Evolutionary conservation across 164 flowering plant species (phyloP).

Genomic region (Akebia trifoliata): DNA sequence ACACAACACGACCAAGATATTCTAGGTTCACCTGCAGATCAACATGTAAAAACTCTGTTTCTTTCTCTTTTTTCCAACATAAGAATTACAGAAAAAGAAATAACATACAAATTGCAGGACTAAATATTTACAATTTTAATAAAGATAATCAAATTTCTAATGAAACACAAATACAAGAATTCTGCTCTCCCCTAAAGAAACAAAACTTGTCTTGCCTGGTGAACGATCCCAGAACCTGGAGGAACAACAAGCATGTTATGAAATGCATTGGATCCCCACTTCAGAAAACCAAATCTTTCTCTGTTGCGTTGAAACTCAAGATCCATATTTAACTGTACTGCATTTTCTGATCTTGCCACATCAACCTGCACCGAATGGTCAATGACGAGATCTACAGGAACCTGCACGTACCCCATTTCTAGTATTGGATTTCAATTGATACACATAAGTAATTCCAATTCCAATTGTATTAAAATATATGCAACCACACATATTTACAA

Average conservation of each 20-base stretch:
- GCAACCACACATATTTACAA: not conserved
- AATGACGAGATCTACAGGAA: conserved; percentile 93
- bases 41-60: not conserved
- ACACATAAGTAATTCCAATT: not conserved
- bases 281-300: conserved; percentile 86
- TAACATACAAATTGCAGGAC: not conserved
- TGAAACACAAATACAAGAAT: not conserved
- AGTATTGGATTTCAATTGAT: not conserved
- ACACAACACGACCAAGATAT: conserved; percentile 92
- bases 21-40: conserved; percentile 75
- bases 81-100: not conserved
- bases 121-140: no score
- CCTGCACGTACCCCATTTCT: conserved; percentile 40
- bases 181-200: not conserved
- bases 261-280: conserved; percentile 92
- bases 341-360: conserved; percentile 84
- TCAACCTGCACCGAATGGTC: conserved; percentile 98
- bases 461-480: not conserved
- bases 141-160: not conserved
- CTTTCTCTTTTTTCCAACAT: not conserved
- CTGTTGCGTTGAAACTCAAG: conserved; percentile 87
- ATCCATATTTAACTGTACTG: conserved; percentile 89
- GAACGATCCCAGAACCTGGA: conserved; percentile 96
- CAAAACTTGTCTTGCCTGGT: conserved; percentile 46
- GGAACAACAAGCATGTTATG: conserved; percentile 94